Conservation (phyloP, 352 stramenopile species). For the Saprolegnia parasitica region DNA sequence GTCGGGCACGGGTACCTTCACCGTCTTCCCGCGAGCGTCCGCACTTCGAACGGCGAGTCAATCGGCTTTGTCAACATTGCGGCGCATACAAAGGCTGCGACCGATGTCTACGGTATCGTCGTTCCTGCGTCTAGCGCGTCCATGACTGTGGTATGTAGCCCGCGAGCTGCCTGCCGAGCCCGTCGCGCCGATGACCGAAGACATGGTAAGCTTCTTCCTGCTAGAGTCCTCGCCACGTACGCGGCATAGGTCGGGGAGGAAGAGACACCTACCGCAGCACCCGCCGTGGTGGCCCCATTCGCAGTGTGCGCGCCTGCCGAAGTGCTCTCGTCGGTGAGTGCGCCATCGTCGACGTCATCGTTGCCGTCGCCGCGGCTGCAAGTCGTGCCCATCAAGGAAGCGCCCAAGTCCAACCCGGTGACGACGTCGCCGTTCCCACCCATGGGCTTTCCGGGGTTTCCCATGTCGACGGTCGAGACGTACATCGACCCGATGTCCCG, state of each 20-base stretch:
- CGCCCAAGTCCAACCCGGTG: conserved; percentile 6
- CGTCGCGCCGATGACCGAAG: background rate
- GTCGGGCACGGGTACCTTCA: conserved; percentile 96
- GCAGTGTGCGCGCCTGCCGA: background rate
- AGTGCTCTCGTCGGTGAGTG: background rate
- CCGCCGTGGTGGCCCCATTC: no score
- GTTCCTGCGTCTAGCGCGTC: background rate
- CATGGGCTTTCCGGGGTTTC: conserved; percentile 42
- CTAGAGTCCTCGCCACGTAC: no score
- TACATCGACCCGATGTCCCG: conserved; percentile 26
- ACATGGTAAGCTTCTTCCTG: background rate
- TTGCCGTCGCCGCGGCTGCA: background rate
- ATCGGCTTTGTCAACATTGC: conserved; percentile 77
- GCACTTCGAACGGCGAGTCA: conserved; percentile 52
- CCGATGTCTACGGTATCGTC: conserved; percentile 70
- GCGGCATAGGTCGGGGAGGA: no score
- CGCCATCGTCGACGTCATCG: background rate
- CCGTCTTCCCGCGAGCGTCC: conserved; percentile 78
- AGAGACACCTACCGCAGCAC: no score
- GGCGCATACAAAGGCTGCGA: conserved; percentile 61
- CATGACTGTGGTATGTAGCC: background rate
- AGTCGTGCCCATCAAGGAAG: background rate
- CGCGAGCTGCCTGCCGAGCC: background rate
- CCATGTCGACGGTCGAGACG: conserved; percentile 63
- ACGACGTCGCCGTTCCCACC: conserved; percentile 15